Evolutionary conservation across 768 basidiomycete genomes (phyloP).

Genomic region (Cystofilobasidium ferigula): DNA sequence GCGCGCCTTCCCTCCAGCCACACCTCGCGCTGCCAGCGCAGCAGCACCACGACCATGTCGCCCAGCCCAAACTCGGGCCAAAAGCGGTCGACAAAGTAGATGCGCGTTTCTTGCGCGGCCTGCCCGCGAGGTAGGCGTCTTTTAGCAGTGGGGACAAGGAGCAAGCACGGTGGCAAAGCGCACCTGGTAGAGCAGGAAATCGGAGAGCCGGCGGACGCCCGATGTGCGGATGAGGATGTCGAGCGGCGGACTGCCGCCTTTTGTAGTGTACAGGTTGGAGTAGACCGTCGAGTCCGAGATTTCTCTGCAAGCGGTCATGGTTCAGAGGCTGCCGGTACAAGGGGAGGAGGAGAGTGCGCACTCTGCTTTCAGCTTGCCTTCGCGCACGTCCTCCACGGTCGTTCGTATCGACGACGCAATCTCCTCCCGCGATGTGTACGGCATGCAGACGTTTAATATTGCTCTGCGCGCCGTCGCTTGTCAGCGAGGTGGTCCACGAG

Average conservation of each 20-base stretch:
- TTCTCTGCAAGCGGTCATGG: slow-evolving; percentile 13
- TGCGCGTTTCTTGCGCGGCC: slow-evolving; percentile 65
- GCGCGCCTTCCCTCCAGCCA: not conserved
- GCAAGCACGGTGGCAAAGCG: not conserved
- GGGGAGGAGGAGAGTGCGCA: slow-evolving; percentile 37
- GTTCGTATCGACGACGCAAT: slow-evolving; percentile 66
- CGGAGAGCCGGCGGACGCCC: slow-evolving; percentile 75
- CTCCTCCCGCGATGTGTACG: slow-evolving; percentile 85
- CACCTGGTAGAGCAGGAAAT: slow-evolving; percentile 94
- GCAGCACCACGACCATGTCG: slow-evolving; percentile 74
- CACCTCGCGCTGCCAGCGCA: slow-evolving; percentile 70
- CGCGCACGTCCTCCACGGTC: slow-evolving; percentile 29
- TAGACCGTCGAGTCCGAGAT: slow-evolving; percentile 28
- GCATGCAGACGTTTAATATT: slow-evolving; percentile 82
- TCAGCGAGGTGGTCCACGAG: not conserved
- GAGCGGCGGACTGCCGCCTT: slow-evolving; percentile 48
- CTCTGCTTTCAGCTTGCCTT: not conserved
- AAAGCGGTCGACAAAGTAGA: slow-evolving; percentile 71
- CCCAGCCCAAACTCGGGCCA: slow-evolving; percentile 90
- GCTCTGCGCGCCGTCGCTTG: slow-evolving; percentile 45
- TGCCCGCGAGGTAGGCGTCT: slow-evolving; percentile 39
- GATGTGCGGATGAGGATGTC: slow-evolving; percentile 87
- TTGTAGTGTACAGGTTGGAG: slow-evolving; percentile 23
- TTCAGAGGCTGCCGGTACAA: slow-evolving; percentile 28
- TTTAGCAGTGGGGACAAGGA: not conserved